A percentile compares a stretch with the other conserved stretches of the same genome.
Evolutionary conservation across 768 basidiomycete genomes (phyloP).

Genomic region (Amanita pallidorosea): DNA sequence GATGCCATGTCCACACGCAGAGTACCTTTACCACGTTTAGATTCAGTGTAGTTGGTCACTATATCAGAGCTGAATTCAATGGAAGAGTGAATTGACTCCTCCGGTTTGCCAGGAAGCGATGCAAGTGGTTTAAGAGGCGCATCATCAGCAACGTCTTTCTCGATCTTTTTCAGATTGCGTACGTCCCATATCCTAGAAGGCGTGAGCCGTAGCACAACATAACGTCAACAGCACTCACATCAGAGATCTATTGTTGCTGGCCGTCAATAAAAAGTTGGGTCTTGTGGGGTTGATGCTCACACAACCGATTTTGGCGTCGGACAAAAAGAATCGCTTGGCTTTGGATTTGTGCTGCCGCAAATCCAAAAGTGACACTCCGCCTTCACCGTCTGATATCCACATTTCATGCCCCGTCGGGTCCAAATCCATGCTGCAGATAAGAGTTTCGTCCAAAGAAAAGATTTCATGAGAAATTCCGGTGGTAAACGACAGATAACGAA

Average conservation of each 20-base stretch:
- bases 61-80: conserved; percentile 28
- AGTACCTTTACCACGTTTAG: conserved; percentile 40
- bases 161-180: conserved; percentile 46
- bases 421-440: conserved; percentile 67
- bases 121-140: conserved; percentile 10
- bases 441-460: conserved; percentile 44
- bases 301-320: conserved; percentile 67
- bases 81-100: background rate
- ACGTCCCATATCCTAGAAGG: conserved; percentile 66
- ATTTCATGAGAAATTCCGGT: conserved; percentile 65
- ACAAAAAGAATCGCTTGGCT: conserved; percentile 51
- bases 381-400: conserved; percentile 72
- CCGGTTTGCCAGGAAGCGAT: conserved; percentile 15
- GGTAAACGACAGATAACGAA: conserved; percentile 63
- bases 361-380: conserved; percentile 69
- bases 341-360: conserved; percentile 51
- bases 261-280: conserved; percentile 57
- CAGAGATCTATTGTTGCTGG: conserved; percentile 62
- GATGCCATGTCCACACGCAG: conserved; percentile 57
- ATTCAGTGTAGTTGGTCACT: conserved; percentile 37
- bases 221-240: conserved; percentile 35
- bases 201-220: background rate
- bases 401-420: conserved; percentile 61
- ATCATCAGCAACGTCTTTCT: conserved; percentile 20
- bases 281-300: conserved; percentile 70